phyloP scores from a whole-genome alignment of 2,329 filamentous ascomycete genomes.

The Moelleriella libera region DNA sequence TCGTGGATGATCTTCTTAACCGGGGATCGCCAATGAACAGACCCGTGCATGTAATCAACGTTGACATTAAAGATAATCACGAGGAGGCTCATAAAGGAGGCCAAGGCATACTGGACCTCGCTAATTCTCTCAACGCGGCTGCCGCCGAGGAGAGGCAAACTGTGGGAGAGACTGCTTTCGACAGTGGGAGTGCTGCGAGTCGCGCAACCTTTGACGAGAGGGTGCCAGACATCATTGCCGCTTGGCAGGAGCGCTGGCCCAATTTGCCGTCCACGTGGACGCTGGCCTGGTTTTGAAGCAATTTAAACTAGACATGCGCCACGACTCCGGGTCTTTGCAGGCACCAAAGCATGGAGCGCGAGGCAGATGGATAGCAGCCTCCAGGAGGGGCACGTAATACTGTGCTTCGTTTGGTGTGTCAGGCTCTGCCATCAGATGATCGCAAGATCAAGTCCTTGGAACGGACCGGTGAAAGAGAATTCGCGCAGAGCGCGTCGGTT shows the following conservation, averaged over 20 bases:
- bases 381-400: too few species aligned
- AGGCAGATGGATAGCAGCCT: too few species aligned
- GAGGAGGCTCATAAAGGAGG: constrained; percentile 89
- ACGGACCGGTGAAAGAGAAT: too few species aligned
- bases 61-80: constrained; percentile 97
- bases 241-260: constrained; percentile 93
- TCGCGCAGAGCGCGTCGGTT: too few species aligned
- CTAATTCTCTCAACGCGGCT: constrained; percentile 67
- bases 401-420: too few species aligned
- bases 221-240: constrained; percentile 80
- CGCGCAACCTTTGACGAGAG: constrained; percentile 77
- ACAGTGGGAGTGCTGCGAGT: constrained; percentile 50
- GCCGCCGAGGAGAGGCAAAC: constrained; percentile 63
- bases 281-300: constrained; percentile 70
- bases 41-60: constrained; percentile 94
- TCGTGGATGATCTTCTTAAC: constrained; percentile 82
- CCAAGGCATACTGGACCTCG: constrained; percentile 81
- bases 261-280: constrained; percentile 88
- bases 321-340: too few species aligned
- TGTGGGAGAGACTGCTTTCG: constrained; percentile 51
- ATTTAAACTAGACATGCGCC: too few species aligned
- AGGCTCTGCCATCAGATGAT: too few species aligned
- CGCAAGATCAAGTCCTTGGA: too few species aligned
- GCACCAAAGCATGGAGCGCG: too few species aligned
- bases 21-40: constrained; percentile 78